Percentiles rank a stretch among this genome's conserved stretches.
These are phyloP conservation scores for Zea mays DNA, from an alignment of 176 grass and related monocot species.

Conservation along the genomic window DNA sequence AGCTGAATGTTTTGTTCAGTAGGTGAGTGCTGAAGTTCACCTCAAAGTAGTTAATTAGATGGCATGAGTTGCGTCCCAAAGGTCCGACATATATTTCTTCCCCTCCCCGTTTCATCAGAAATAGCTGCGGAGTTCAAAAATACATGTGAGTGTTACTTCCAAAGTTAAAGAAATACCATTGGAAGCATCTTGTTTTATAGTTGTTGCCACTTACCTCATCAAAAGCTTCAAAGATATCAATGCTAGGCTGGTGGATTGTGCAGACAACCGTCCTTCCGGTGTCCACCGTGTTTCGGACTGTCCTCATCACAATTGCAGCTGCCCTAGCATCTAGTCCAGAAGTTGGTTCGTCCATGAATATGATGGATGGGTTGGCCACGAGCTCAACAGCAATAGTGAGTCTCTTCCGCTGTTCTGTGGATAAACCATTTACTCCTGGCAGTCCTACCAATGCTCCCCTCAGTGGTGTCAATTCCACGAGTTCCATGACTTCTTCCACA, in stretches of 20 bases:
- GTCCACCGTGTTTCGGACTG: slow-evolving; percentile 85
- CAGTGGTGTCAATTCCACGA: slow-evolving; percentile 73
- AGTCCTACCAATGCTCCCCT: slow-evolving; percentile 81
- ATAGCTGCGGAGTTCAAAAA: slow-evolving; percentile 58
- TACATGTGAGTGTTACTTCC: slow-evolving; percentile 32
- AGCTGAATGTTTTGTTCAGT: slow-evolving; percentile 1
- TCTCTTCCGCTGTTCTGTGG: slow-evolving; percentile 88
- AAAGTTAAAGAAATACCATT: background rate
- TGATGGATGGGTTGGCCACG: slow-evolving; percentile 90
- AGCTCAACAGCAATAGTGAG: slow-evolving; percentile 92
- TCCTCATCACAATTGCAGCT: slow-evolving; percentile 90
- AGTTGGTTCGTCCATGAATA: slow-evolving; percentile 97
- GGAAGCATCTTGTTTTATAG: background rate
- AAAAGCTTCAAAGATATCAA: slow-evolving; percentile 96
- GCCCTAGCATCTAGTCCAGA: slow-evolving; percentile 90
- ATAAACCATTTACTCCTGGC: slow-evolving; percentile 90
- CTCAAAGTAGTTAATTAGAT: slow-evolving; percentile 88
- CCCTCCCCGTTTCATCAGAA: slow-evolving; percentile 94
- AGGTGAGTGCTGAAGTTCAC: slow-evolving; percentile 41
- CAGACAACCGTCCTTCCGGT: slow-evolving; percentile 92
- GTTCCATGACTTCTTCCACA: slow-evolving; percentile 87
- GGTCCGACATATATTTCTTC: slow-evolving; percentile 90
- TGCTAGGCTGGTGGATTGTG: slow-evolving; percentile 94
- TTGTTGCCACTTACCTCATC: slow-evolving; percentile 61
- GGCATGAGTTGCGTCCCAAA: slow-evolving; percentile 72